phyloP scores from a whole-genome alignment of 768 basidiomycete species.

The Pleurotus eryngii region DNA sequence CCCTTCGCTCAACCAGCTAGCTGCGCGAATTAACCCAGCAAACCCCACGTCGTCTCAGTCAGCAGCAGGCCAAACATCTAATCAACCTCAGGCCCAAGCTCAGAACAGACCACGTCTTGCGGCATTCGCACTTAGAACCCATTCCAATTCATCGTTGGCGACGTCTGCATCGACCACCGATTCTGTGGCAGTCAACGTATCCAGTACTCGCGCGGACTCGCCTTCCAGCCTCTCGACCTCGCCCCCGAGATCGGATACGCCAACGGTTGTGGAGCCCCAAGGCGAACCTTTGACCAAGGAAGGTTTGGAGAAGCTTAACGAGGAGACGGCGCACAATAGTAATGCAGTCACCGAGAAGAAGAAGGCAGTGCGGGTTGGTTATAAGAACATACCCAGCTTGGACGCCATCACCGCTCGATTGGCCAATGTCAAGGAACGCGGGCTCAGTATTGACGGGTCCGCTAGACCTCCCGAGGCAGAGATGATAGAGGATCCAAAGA shows the following conservation, averaged over 20 bases:
- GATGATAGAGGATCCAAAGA: constrained; percentile 81
- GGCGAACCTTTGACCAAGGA: constrained; percentile 65
- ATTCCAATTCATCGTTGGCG: constrained; percentile 51
- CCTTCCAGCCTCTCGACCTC: constrained; percentile 51
- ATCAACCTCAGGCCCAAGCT: not conserved
- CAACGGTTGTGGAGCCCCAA: constrained; percentile 30
- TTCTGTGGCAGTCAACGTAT: constrained; percentile 63
- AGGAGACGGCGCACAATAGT: constrained; percentile 36
- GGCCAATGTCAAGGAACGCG: constrained; percentile 53
- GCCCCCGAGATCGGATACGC: constrained; percentile 42
- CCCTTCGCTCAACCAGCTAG: constrained; percentile 80
- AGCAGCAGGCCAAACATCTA: constrained; percentile 17
- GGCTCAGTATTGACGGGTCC: constrained; percentile 62
- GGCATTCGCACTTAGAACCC: constrained; percentile 69
- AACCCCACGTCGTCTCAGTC: constrained; percentile 21
- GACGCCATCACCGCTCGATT: constrained; percentile 82
- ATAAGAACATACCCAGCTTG: constrained; percentile 85
- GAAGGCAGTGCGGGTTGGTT: constrained; percentile 47
- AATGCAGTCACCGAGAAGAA: constrained; percentile 25
- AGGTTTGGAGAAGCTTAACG: constrained; percentile 60
- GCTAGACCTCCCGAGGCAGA: constrained; percentile 73
- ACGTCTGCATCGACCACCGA: constrained; percentile 54
- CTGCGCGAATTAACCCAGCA: constrained; percentile 65
- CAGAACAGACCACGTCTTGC: constrained; percentile 61
- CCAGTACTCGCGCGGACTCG: constrained; percentile 65